A percentile compares a stretch with the other conserved stretches of the same genome.
phyloP scores from a whole-genome alignment of 1,139 yeast genomes.

The Eremothecium gossypii region DNA sequence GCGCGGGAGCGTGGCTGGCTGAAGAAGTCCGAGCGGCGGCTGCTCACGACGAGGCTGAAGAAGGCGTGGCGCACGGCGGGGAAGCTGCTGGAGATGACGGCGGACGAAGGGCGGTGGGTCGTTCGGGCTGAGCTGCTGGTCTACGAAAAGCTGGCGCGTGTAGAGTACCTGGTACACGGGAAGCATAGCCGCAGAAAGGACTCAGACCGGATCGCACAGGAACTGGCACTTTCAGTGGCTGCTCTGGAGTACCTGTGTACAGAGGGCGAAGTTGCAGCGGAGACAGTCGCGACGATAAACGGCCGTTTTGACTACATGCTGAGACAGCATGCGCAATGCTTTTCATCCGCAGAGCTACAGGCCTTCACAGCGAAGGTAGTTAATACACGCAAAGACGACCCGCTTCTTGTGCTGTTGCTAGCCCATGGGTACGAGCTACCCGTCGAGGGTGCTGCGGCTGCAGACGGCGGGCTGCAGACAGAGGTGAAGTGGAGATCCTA shows the following conservation, averaged over 20 bases:
- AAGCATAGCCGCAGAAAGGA: slow-evolving; percentile 49
- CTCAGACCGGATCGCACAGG: slow-evolving; percentile 16
- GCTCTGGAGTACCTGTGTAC: slow-evolving; percentile 17
- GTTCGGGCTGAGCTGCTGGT: slow-evolving; percentile 49
- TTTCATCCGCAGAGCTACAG: slow-evolving; percentile 18
- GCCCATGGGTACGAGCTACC: neutral
- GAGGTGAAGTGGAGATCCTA: slow-evolving; percentile 64
- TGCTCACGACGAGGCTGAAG: slow-evolving; percentile 59
- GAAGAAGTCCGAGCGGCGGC: slow-evolving; percentile 33
- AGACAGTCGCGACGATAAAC: slow-evolving; percentile 15
- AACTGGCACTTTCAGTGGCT: slow-evolving; percentile 19
- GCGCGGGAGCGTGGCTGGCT: slow-evolving; percentile 25
- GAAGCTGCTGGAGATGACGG: slow-evolving; percentile 38
- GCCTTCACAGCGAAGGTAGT: slow-evolving; percentile 15
- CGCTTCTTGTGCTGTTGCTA: slow-evolving; percentile 34
- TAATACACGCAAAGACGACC: slow-evolving; percentile 31
- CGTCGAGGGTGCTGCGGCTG: slow-evolving; percentile 1
- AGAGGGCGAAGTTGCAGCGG: slow-evolving; percentile 10
- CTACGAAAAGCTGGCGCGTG: slow-evolving; percentile 53
- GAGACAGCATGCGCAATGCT: slow-evolving; percentile 20
- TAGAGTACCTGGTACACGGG: slow-evolving; percentile 34
- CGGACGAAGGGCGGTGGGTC: slow-evolving; percentile 29
- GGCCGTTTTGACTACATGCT: slow-evolving; percentile 24
- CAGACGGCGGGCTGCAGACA: slow-evolving; percentile 26
- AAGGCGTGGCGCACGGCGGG: slow-evolving; percentile 44